Conservation (phyloP, 306 rosid species). For the Mimosa pudica region DNA sequence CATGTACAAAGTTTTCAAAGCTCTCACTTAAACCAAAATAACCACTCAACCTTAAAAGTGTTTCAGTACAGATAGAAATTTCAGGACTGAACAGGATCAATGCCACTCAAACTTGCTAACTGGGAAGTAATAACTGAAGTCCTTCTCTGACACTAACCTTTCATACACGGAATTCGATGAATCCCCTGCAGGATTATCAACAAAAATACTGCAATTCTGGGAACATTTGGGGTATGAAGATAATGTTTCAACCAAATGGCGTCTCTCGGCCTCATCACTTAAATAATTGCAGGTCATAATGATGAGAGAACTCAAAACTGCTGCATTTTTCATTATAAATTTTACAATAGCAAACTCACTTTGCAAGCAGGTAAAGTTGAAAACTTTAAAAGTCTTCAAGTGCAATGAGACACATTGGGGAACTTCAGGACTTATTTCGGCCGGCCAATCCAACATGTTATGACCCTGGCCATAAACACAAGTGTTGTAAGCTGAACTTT, state of each 20-base stretch:
- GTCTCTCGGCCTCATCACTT: neutral
- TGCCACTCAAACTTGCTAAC: too few species aligned
- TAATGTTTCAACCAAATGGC: neutral
- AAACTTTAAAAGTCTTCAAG: neutral
- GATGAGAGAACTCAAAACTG: neutral
- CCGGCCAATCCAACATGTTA: neutral
- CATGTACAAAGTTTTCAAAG: too few species aligned
- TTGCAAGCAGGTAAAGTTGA: neutral
- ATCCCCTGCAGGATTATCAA: neutral
- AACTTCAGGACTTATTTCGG: neutral
- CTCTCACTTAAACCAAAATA: too few species aligned
- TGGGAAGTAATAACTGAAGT: too few species aligned
- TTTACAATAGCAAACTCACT: neutral
- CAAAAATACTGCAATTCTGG: neutral
- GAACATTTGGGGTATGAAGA: neutral
- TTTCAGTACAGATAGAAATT: too few species aligned
- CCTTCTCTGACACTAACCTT: too few species aligned
- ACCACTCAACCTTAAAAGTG: too few species aligned
- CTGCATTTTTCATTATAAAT: neutral
- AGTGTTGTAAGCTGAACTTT: neutral
- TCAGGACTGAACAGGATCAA: too few species aligned
- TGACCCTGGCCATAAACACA: neutral
- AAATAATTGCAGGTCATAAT: neutral
- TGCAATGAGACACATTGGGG: neutral
- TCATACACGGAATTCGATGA: too few species aligned